These are phyloP conservation scores for Anthoceros angustus DNA, from an alignment of 225 moss, liverwort and hornwort genomes.

Conservation along the genomic window DNA sequence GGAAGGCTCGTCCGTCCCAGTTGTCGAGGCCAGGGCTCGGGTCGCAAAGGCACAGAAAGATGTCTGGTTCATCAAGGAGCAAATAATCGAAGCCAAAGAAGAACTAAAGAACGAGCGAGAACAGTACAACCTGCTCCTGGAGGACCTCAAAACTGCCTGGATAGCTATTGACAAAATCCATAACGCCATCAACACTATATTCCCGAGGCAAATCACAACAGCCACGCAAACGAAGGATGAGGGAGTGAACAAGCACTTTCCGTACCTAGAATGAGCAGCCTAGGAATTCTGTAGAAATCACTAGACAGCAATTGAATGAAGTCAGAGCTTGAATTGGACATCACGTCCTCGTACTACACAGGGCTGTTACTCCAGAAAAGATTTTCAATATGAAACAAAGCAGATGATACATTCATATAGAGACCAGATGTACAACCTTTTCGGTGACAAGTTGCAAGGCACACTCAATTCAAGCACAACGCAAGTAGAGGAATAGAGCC, in stretches of 20 bases:
- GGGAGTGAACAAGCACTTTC: not conserved
- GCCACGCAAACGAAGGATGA: conserved; percentile 2
- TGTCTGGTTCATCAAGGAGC: not conserved
- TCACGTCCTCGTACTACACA: too few relatives aligned
- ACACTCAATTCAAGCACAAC: too few relatives aligned
- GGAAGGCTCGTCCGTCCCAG: not conserved
- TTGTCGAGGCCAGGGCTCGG: not conserved
- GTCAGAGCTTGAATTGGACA: too few relatives aligned
- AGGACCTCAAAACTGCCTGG: conserved; percentile 1
- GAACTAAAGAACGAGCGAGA: not conserved
- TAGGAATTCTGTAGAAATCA: not conserved
- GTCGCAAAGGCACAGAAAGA: conserved; percentile 4
- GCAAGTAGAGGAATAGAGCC: too few relatives aligned
- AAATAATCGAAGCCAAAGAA: not conserved
- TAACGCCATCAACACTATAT: not conserved
- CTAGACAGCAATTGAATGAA: too few relatives aligned
- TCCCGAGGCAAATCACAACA: not conserved
- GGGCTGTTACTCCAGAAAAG: too few relatives aligned
- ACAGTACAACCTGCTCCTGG: not conserved
- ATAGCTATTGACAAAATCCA: not conserved
- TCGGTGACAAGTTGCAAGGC: too few relatives aligned
- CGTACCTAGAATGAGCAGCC: not conserved
- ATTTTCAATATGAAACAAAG: too few relatives aligned
- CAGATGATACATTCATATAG: too few relatives aligned
- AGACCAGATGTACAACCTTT: too few relatives aligned